phyloP scores from a whole-genome alignment of 192 early-diverging fungal species.

The Coemansia sp. region DNA sequence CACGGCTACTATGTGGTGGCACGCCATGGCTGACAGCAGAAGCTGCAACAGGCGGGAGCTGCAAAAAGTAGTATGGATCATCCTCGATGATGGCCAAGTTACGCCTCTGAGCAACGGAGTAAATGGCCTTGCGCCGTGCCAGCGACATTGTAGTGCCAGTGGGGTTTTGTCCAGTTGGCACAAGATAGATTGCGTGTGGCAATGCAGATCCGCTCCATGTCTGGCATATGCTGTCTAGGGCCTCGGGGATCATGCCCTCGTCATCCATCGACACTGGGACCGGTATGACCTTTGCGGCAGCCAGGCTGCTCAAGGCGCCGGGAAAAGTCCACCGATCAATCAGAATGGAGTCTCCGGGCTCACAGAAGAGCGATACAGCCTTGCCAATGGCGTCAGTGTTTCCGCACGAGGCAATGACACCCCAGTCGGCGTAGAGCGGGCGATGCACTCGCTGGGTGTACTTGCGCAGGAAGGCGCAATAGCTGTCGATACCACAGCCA shows the following conservation, averaged over 20 bases:
- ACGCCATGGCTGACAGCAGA: not conserved
- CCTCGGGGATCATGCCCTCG: slow-evolving; percentile 63
- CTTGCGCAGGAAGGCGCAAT: slow-evolving; percentile 51
- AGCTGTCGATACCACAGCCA: slow-evolving; percentile 53
- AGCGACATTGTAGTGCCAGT: slow-evolving; percentile 78
- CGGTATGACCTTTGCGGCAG: slow-evolving; percentile 44
- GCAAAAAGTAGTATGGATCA: slow-evolving; percentile 93
- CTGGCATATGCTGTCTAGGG: slow-evolving; percentile 53
- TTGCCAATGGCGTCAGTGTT: slow-evolving; percentile 60
- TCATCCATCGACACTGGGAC: slow-evolving; percentile 56
- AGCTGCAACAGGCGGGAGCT: slow-evolving; percentile 45
- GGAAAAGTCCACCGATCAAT: slow-evolving; percentile 65
- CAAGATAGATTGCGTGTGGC: slow-evolving; percentile 63
- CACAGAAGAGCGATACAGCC: slow-evolving; percentile 54
- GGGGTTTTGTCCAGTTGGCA: slow-evolving; percentile 88
- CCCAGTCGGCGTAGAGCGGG: slow-evolving; percentile 62
- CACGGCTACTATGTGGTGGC: not conserved
- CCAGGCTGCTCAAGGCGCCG: slow-evolving; percentile 52
- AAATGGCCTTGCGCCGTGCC: slow-evolving; percentile 74
- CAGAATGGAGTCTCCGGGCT: slow-evolving; percentile 57
- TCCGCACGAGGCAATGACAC: slow-evolving; percentile 60
- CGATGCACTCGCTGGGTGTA: slow-evolving; percentile 47
- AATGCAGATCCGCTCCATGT: slow-evolving; percentile 50
- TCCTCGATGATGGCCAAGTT: slow-evolving; percentile 90
- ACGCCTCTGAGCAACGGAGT: slow-evolving; percentile 70